Base-by-base conservation (phyloP, 2,329 filamentous ascomycete genomes). In the Gaeumannomyces tritici region DNA sequence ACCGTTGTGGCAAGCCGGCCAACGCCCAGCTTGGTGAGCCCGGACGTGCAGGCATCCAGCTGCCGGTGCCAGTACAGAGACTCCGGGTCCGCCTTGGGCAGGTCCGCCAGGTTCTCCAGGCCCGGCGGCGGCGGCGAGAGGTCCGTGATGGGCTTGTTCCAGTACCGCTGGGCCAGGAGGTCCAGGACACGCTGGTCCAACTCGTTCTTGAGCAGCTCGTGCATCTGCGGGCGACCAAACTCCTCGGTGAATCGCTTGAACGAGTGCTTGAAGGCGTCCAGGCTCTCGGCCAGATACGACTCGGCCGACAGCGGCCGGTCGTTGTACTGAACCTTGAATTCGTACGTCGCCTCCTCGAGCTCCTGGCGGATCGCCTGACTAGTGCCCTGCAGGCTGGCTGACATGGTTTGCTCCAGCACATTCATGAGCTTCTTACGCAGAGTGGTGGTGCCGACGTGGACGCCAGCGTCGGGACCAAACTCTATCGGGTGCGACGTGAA, bases 261-360 rank as follows among this genome's bases (percentile, higher is more conserved):
- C 0, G 91, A 91, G 74, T 98, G 96, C 76, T 99, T 99, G 82
- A 99, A 98, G 26, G 89, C 88, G 73, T 99, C 95, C 4, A 99
- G 79, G 67, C 90, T 96, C 74, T 98, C 95, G 2, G 95, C 95
- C 54, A 99, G 83, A 72, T 99, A 99, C 4, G 93, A 96, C 73
- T 99, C 95, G 2, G 95, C 95, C 60, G 91, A 96, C 47, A 99
- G 80, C 1, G 93, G 91, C 8, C 95, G 87, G 73, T 99, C 95
- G 70, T 99, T 99, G 77, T 99, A 99, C 74, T 99, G 96, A 6
- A 99, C 95, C 74, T 99, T 99, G 81, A 96, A 99, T 75, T 99
- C 93, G 71, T 99, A 99, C 0, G 91, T 93, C 3, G 95, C 93
- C 75, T 99, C 95, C 70, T 97, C 93, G 0, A 99, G 84, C 73